A percentile compares a stretch with the other conserved stretches of the same genome.
Conservation (phyloP, 495 filamentous ascomycete genomes). For the Evernia prunastri region DNA sequence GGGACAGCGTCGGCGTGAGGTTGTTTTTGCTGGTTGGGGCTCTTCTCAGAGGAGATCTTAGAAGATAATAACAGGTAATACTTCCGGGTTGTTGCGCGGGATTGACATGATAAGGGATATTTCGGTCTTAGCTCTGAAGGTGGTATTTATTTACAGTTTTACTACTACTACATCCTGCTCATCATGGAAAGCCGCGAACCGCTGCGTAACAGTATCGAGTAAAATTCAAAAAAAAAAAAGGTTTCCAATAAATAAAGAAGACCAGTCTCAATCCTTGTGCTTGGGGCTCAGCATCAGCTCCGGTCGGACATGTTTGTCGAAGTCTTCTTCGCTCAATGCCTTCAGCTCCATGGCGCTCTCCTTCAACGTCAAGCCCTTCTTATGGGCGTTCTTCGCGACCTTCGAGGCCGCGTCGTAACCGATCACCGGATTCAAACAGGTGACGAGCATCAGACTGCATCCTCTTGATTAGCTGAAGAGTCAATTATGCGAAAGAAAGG, state of each 20-base stretch:
- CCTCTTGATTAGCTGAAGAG: constrained; percentile 3
- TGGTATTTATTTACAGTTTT: too few relatives aligned
- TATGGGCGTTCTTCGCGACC: constrained; percentile 98
- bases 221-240: not conserved
- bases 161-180: too few relatives aligned
- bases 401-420: constrained; percentile 98
- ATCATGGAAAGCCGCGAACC: too few relatives aligned
- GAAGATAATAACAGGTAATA: too few relatives aligned
- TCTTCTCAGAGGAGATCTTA: too few relatives aligned
- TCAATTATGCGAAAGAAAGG: constrained; percentile 23
- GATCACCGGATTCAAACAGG: constrained; percentile 96
- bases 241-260: not conserved
- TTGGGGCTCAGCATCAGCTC: constrained; percentile 93
- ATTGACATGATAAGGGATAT: too few relatives aligned
- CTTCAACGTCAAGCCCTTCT: constrained; percentile 93
- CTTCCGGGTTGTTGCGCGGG: too few relatives aligned
- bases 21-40: too few relatives aligned
- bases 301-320: constrained; percentile 83
- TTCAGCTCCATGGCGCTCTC: constrained; percentile 89
- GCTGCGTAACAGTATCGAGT: too few relatives aligned
- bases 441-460: constrained; percentile 88
- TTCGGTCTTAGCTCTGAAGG: too few relatives aligned
- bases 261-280: constrained; percentile 38
- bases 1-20: too few relatives aligned
- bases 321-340: constrained; percentile 83